phyloP scores from a whole-genome alignment of 768 basidiomycete genomes.

The Collybia sordida region DNA sequence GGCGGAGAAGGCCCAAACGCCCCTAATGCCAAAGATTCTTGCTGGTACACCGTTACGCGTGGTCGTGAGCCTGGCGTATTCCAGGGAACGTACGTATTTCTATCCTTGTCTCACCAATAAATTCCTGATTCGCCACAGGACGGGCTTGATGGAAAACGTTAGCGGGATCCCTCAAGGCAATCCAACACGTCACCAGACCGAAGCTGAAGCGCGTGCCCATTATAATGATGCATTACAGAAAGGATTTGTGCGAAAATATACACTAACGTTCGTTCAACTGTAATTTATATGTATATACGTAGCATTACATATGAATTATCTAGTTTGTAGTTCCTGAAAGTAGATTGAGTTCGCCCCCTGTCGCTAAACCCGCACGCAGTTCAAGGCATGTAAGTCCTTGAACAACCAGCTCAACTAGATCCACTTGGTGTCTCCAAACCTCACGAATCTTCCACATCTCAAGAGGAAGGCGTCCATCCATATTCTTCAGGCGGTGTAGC shows the following conservation, averaged over 20 bases:
- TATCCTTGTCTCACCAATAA: no score
- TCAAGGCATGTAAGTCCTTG: conserved; percentile 1
- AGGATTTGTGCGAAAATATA: no score
- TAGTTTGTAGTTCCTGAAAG: no score
- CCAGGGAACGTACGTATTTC: background rate
- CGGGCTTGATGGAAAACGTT: background rate
- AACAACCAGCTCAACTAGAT: background rate
- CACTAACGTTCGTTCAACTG: no score
- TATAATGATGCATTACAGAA: no score
- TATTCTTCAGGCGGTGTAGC: background rate
- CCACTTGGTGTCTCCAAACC: conserved; percentile 1
- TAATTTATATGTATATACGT: no score
- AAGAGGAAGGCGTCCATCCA: background rate
- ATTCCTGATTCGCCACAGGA: background rate
- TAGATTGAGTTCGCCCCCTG: background rate
- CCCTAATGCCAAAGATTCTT: no score
- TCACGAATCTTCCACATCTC: background rate
- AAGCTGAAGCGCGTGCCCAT: no score
- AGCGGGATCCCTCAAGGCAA: background rate
- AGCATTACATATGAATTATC: no score
- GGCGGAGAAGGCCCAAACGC: no score
- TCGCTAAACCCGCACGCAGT: background rate
- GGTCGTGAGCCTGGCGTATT: background rate
- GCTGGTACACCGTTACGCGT: background rate
- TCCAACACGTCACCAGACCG: no score